phyloP scores from a whole-genome alignment of 2,329 filamentous ascomycete species.

The Lachnellula cervina region DNA sequence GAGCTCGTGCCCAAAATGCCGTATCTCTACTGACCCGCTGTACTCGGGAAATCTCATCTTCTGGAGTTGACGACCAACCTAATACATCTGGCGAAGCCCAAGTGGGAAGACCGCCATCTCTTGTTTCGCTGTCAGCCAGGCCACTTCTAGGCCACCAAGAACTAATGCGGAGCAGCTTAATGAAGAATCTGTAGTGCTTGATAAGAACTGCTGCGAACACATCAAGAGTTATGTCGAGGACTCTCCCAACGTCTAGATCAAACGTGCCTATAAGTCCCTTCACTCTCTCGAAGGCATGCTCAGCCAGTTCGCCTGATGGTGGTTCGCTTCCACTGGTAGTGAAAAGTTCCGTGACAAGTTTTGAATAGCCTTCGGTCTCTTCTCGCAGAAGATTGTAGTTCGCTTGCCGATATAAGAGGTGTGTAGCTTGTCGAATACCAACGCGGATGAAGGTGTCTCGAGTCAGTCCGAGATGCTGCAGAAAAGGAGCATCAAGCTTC shows the following conservation, averaged over 20 bases:
- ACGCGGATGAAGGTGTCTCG: slow-evolving; percentile 79
- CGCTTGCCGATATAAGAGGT: slow-evolving; percentile 87
- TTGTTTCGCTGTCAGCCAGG: slow-evolving; percentile 40
- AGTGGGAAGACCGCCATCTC: slow-evolving; percentile 64
- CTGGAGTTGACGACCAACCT: slow-evolving; percentile 59
- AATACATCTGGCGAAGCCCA: slow-evolving; percentile 76
- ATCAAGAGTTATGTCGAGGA: slow-evolving; percentile 89
- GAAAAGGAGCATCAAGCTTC: slow-evolving; percentile 72
- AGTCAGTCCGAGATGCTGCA: slow-evolving; percentile 74
- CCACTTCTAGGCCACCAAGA: slow-evolving; percentile 89
- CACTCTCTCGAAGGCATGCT: slow-evolving; percentile 83
- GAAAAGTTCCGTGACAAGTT: slow-evolving; percentile 92
- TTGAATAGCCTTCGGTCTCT: slow-evolving; percentile 95
- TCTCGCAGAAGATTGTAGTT: slow-evolving; percentile 95
- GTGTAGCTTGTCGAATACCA: slow-evolving; percentile 85
- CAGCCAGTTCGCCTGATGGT: slow-evolving; percentile 68
- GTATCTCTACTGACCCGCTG: slow-evolving; percentile 63
- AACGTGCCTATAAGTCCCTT: slow-evolving; percentile 96
- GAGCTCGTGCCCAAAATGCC: slow-evolving; percentile 77
- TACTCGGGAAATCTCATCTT: slow-evolving; percentile 52
- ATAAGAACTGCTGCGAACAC: slow-evolving; percentile 92
- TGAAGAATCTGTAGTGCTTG: slow-evolving; percentile 89
- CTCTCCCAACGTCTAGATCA: slow-evolving; percentile 90
- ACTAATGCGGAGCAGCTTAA: slow-evolving; percentile 84
- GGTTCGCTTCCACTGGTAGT: slow-evolving; percentile 74